Evolutionary conservation across 768 basidiomycete genomes (phyloP), one percentile per base, ranked within the genome.

Genomic region (Lactarius deliciosus): DNA sequence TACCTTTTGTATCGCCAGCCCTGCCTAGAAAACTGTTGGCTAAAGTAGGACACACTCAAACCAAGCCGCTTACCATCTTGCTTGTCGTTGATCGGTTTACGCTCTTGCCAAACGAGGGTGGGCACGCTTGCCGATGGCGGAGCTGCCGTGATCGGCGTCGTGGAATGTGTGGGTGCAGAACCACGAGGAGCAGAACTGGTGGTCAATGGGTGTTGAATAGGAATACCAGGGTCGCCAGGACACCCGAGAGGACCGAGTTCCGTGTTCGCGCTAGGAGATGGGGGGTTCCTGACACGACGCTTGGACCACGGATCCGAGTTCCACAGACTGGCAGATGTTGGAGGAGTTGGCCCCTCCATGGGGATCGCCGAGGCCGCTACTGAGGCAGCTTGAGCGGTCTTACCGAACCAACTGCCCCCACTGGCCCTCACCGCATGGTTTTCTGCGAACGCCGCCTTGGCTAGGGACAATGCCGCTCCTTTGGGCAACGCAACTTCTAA

Each of bases 261-360:
- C 30, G 58, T 8, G n/a, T n/a, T n/a, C n/a, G n/a, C n/a, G 5
- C 0, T 34, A 28, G 61, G 61, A 54, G 62, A 64, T 9, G 47
- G 3, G 41, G 15, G 2, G 34, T n/a, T 30, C n/a, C 32, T n/a
- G 45, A 32, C 2, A 9, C 15, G 13, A 25, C n/a, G 47, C 25
- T 10, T 66, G 25, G 56, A 2, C 28, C 28, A 32, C 2, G 25
- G 2, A n/a, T 63, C 38, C 53, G 57, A 32, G 22, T 15, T 22
- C 11, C 36, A 18, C 16, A 9, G 20, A 34, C 28, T 30, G 41
- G 28, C 5, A 22, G 28, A 16, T 41, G 41, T 62, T 30, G 45
- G 47, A 15, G 56, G 47, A 32, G 58, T 8, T 41, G 25, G 16
- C 18, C 63, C 61, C 0, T 67, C 61, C 15, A 16, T 5, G 2